These are phyloP conservation scores for Salix exigua DNA, from an alignment of 345 rosid species.

Conservation along the genomic window DNA sequence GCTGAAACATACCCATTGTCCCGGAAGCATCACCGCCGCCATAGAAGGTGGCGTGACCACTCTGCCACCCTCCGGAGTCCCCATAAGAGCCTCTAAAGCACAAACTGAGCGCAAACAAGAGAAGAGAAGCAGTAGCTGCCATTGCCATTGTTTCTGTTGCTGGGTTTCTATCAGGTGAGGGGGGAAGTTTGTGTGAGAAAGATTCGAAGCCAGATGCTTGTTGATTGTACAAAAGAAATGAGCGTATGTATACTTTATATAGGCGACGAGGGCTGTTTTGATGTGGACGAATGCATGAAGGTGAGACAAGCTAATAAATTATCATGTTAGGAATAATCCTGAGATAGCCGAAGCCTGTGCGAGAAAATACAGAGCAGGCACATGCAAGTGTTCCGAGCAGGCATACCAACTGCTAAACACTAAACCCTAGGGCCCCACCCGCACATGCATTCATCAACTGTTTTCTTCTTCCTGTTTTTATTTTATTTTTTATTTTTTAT, in stretches of 20 bases:
- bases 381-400: slow-evolving; percentile 55
- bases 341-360: not conserved
- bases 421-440: slow-evolving; percentile 3
- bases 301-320: slow-evolving; percentile 19
- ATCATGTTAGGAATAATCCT: not conserved
- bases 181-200: not conserved
- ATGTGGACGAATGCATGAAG: slow-evolving; percentile 13
- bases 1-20: slow-evolving; percentile 19
- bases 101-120: slow-evolving; percentile 24
- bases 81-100: slow-evolving; percentile 39
- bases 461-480: not conserved
- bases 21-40: slow-evolving; percentile 31
- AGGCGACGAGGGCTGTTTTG: not conserved
- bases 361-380: slow-evolving; percentile 17
- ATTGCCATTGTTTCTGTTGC: slow-evolving; percentile 27
- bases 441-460: slow-evolving; percentile 14
- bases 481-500: too few species aligned
- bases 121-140: slow-evolving; percentile 26
- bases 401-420: slow-evolving; percentile 1
- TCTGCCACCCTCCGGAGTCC: slow-evolving; percentile 64
- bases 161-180: not conserved
- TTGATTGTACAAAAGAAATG: not conserved
- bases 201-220: not conserved
- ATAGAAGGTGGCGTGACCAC: slow-evolving; percentile 24
- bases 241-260: not conserved